A percentile compares a stretch with the other conserved stretches of the same genome.
Conservation (phyloP, 495 filamentous ascomycete genomes). For the Xylaria grammica region DNA sequence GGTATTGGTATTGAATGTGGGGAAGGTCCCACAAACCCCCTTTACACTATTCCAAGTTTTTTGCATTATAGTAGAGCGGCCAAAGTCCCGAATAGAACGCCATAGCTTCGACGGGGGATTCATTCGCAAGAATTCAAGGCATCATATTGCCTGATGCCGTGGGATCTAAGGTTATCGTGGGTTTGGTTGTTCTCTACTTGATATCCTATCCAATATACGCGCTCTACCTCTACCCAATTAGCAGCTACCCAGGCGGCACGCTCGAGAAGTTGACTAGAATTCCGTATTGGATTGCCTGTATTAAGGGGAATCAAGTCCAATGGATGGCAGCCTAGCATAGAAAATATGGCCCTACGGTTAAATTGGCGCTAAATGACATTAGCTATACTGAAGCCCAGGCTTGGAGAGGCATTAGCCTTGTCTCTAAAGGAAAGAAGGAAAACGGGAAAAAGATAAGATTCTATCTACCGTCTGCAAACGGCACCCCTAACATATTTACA, state of each 20-base stretch:
- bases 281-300: slow-evolving; percentile 26
- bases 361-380: slow-evolving; percentile 47
- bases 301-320: slow-evolving; percentile 21
- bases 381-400: slow-evolving; percentile 47
- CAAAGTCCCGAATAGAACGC: neutral
- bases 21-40: neutral
- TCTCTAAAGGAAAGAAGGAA: slow-evolving; percentile 20
- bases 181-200: slow-evolving; percentile 5
- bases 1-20: neutral
- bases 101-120: slow-evolving; percentile 15
- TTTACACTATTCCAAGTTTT: neutral
- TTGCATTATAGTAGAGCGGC: neutral
- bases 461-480: slow-evolving; percentile 23
- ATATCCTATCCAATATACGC: slow-evolving; percentile 23
- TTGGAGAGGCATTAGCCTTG: slow-evolving; percentile 58
- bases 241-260: slow-evolving; percentile 20
- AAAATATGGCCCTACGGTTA: slow-evolving; percentile 50
- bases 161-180: neutral
- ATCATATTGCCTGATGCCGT: neutral
- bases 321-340: slow-evolving; percentile 40
- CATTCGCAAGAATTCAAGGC: slow-evolving; percentile 8
- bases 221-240: slow-evolving; percentile 23
- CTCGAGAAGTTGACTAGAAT: slow-evolving; percentile 15
- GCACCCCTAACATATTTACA: slow-evolving; percentile 10
- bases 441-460: slow-evolving; percentile 26